Evolutionary conservation across 2,329 filamentous ascomycete species (phyloP).

Genomic region (Incumbomyces delicatus): DNA sequence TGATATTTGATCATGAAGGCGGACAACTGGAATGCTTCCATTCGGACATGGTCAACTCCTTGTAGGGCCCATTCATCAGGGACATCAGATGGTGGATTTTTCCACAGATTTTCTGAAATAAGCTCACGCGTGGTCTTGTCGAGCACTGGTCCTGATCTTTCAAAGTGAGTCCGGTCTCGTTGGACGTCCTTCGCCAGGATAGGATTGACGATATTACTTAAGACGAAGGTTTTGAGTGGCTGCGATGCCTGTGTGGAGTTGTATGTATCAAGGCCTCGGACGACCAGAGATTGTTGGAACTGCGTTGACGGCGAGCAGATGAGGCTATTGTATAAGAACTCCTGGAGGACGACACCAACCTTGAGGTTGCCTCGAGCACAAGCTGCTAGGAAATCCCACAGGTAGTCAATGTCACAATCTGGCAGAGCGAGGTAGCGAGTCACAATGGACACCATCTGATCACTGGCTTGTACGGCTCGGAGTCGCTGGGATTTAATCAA

Average conservation of each 20-base stretch:
- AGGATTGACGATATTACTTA: constrained; percentile 88
- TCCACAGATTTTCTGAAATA: constrained; percentile 90
- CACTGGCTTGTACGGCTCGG: constrained; percentile 76
- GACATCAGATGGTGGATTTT: constrained; percentile 69
- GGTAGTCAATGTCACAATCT: constrained; percentile 61
- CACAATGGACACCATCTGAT: constrained; percentile 78
- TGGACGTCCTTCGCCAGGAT: constrained; percentile 95
- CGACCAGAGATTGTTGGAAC: constrained; percentile 71
- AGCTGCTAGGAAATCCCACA: constrained; percentile 75
- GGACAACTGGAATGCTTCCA: constrained; percentile 91
- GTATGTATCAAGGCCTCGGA: constrained; percentile 82
- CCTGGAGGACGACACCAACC: constrained; percentile 61
- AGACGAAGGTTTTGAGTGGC: constrained; percentile 83
- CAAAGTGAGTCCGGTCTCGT: constrained; percentile 57
- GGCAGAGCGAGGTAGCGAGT: constrained; percentile 69
- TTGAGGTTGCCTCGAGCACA: constrained; percentile 78
- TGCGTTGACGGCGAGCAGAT: constrained; percentile 77
- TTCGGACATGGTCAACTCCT: constrained; percentile 87
- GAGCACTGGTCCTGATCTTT: constrained; percentile 61
- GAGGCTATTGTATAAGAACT: constrained; percentile 76
- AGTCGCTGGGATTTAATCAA: constrained; percentile 66
- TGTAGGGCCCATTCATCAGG: constrained; percentile 74
- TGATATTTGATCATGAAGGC: constrained; percentile 95
- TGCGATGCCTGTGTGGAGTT: constrained; percentile 68
- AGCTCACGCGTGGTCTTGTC: constrained; percentile 80